Percentiles rank a stretch among this genome's conserved stretches.
Conservation (phyloP, 805 yeast species). For the Myxozyma kluyveri region DNA sequence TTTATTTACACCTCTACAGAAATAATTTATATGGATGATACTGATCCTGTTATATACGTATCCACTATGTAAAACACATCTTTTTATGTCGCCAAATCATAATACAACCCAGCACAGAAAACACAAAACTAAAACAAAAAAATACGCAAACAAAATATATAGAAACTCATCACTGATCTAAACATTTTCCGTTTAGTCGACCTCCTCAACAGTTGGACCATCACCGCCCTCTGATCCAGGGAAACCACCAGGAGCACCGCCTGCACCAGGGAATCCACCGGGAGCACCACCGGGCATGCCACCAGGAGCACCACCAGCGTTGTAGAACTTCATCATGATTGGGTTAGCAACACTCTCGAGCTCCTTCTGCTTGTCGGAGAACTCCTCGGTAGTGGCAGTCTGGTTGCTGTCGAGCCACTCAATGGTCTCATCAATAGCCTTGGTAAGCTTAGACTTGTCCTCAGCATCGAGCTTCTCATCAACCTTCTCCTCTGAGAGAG, state of each 20-base stretch:
- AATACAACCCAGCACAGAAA: too few species aligned
- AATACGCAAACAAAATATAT: not conserved
- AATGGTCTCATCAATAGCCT: constrained; percentile 81
- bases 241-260: constrained; percentile 62
- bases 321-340: constrained; percentile 95
- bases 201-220: constrained; percentile 80
- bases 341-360: constrained; percentile 94
- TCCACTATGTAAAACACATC: too few species aligned
- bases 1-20: too few species aligned
- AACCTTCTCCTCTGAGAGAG: constrained; percentile 69
- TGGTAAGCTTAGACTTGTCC: constrained; percentile 65
- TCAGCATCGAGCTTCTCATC: constrained; percentile 71
- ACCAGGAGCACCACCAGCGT: constrained; percentile 73
- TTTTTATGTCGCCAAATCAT: too few species aligned
- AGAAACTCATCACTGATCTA: not conserved
- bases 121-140: not conserved
- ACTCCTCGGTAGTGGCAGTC: constrained; percentile 91
- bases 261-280: constrained; percentile 65
- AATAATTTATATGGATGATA: too few species aligned
- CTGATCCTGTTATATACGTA: too few species aligned
- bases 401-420: constrained; percentile 91
- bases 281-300: constrained; percentile 58
- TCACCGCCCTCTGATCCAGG: constrained; percentile 45
- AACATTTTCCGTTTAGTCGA: constrained; percentile 57
- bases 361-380: constrained; percentile 89